A percentile compares a stretch with the other conserved stretches of the same genome.
Evolutionary conservation across 768 basidiomycete species (phyloP).

Genomic region (Boletus fagicola): DNA sequence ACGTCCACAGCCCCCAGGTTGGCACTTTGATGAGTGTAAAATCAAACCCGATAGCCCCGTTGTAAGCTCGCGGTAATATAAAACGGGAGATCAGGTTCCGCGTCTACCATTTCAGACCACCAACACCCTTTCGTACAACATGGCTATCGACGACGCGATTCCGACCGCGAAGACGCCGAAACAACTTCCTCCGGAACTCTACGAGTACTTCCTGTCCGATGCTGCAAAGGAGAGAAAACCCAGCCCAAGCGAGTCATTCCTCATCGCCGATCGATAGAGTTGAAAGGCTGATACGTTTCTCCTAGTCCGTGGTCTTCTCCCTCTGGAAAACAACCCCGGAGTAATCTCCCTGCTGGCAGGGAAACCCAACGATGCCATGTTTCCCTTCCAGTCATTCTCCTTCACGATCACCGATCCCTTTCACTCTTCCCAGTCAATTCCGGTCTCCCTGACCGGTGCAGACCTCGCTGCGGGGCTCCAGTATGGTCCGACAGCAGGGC

Average conservation of each 20-base stretch:
- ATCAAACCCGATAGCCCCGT: neutral
- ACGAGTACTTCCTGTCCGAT: conserved; percentile 59
- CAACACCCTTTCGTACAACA: neutral
- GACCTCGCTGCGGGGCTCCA: conserved; percentile 73
- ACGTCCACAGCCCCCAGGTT: conserved; percentile 1
- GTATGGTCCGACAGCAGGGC: conserved; percentile 71
- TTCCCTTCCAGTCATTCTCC: conserved; percentile 83
- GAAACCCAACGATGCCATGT: conserved; percentile 87
- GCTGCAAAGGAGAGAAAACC: conserved; percentile 60
- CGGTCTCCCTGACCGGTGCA: conserved; percentile 52
- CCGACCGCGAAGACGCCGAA: conserved; percentile 1
- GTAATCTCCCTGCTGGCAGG: conserved; percentile 84
- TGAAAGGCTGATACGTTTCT: neutral
- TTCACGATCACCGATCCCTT: conserved; percentile 56
- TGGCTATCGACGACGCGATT: conserved; percentile 3
- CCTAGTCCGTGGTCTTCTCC: conserved; percentile 67
- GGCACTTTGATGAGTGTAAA: neutral
- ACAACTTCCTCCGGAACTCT: conserved; percentile 51
- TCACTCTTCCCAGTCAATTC: conserved; percentile 43
- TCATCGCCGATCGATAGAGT: neutral
- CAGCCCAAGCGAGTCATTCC: conserved; percentile 52
- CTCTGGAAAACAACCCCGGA: conserved; percentile 75
- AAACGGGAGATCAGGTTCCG: neutral
- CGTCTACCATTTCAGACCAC: neutral
- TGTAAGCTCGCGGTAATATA: conserved; percentile 4